Base-by-base conservation (phyloP, 345 rosid genomes). In the Odontarrhena argentea region DNA sequence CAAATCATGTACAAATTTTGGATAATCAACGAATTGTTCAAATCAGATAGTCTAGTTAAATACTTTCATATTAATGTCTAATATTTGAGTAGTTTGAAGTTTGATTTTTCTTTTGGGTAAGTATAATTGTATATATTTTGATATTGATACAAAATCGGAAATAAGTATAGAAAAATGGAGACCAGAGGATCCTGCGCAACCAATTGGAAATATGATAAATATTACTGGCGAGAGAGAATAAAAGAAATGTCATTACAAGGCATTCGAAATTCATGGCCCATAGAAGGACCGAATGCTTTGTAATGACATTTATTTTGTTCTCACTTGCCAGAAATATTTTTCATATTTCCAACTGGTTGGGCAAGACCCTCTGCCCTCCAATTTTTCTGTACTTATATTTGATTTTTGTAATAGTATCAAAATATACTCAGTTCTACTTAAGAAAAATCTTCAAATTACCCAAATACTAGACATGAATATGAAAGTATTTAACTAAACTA, bases 181-280 rank as follows among this genome's bases (percentile, higher is more conserved):
- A 13, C 13, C 9, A 0, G 22, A 28, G 8, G 30, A 47, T 48
- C 25, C 2, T 5, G 65, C 57, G 0, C 26, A 57, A 0, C 0
- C 57, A 15, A 8, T 10, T 38, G 65, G 72, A 0, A 15, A 10
- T 8, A 0, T 32, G n/a, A 25, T 12, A 7, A 58, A 58, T 22
- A 4, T 8, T 47, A 57, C 65, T 38, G 65, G 65, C 9, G 8
- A 12, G 1, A 36, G 7, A 11, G 1, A 3, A 57, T 48, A 38
- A 0, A 48, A 14, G 4, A 68, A 46, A 38, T 46, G 9, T 3
- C 72, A 68, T 8, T 68, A 56, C 10, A 7, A 37, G 30, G 10
- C 9, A 15, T 68, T 68, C 5, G 32, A 57, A 34, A 37, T 56
- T 38, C 34, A 18, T 25, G 57, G 50, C 34, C 32, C 12, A 2